Percentiles rank a stretch among this genome's conserved stretches.
phyloP scores from a whole-genome alignment of 306 rosid species.

The Prunus mume region DNA sequence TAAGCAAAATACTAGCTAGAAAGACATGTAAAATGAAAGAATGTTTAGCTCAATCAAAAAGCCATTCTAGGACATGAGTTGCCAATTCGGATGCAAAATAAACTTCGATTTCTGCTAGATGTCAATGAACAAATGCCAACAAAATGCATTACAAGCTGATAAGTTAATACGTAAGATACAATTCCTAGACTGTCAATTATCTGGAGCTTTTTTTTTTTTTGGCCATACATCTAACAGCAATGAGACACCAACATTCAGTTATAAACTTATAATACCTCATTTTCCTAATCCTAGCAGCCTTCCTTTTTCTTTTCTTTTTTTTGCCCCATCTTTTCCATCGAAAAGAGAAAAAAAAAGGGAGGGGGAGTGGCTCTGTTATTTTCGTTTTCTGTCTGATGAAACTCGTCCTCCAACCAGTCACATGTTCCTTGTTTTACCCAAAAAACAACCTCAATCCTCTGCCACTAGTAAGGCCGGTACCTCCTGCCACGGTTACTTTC shows the following conservation, averaged over 20 bases:
- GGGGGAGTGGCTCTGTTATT: conserved; percentile 24
- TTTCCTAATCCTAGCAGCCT: conserved; percentile 45
- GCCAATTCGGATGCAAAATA: conserved; percentile 12
- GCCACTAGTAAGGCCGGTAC: conserved; percentile 80
- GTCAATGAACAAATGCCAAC: conserved; percentile 24
- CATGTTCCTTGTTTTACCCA: conserved; percentile 16
- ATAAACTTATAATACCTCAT: conserved; percentile 18
- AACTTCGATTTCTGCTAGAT: conserved; percentile 30
- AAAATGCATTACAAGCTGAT: conserved; percentile 36
- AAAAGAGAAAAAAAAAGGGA: conserved; percentile 1
- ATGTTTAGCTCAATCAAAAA: too few relatives aligned
- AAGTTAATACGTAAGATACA: conserved; percentile 20
- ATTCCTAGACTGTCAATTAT: conserved; percentile 30
- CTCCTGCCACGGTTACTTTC: conserved; percentile 74
- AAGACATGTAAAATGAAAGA: too few relatives aligned
- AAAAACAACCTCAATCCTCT: conserved; percentile 24
- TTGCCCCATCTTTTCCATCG: background rate
- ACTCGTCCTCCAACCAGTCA: conserved; percentile 25
- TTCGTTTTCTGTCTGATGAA: conserved; percentile 17
- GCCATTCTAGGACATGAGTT: too few relatives aligned
- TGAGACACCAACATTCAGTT: conserved; percentile 36
- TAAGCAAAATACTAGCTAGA: too few relatives aligned
- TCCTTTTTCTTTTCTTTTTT: background rate
- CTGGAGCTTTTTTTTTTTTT: background rate
- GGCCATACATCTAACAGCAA: conserved; percentile 28